Evolutionary conservation across 768 basidiomycete genomes (phyloP).

Genomic region (Mycena amicta): DNA sequence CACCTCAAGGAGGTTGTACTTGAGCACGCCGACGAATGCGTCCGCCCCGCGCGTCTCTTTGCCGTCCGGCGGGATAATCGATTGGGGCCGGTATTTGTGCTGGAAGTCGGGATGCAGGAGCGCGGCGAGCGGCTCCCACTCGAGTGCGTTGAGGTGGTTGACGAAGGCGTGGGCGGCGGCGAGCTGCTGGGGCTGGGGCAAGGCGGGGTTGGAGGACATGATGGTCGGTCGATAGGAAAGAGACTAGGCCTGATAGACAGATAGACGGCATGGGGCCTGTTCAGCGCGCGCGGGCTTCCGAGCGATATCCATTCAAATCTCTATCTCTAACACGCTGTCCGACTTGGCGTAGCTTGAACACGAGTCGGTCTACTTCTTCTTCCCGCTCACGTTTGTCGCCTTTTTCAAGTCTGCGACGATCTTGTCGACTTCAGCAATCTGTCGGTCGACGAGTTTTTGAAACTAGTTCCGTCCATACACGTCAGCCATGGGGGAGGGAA

Average conservation of each 20-base stretch:
- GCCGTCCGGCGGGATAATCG: slow-evolving; percentile 9
- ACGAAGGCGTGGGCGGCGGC: slow-evolving; percentile 13
- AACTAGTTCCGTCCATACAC: slow-evolving; percentile 55
- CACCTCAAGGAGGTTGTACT: background rate
- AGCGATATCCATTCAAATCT: too few species aligned
- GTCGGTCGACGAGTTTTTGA: slow-evolving; percentile 68
- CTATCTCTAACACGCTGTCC: background rate
- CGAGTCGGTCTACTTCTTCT: slow-evolving; percentile 9
- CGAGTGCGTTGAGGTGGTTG: slow-evolving; percentile 7
- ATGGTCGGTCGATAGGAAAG: background rate
- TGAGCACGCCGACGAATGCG: slow-evolving; percentile 4
- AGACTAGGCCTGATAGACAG: too few species aligned
- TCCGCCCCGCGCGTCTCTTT: slow-evolving; percentile 9
- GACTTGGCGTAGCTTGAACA: background rate
- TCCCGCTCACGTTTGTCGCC: slow-evolving; percentile 33
- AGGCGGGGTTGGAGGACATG: slow-evolving; percentile 2
- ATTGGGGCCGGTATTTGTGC: slow-evolving; percentile 8
- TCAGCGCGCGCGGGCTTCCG: too few species aligned
- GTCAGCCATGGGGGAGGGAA: too few species aligned
- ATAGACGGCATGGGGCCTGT: too few species aligned
- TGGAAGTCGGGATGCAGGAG: slow-evolving; percentile 7
- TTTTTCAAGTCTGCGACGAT: slow-evolving; percentile 66
- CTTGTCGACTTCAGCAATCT: slow-evolving; percentile 67
- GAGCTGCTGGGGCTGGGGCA: slow-evolving; percentile 3
- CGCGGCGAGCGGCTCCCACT: slow-evolving; percentile 4